A percentile compares a stretch with the other conserved stretches of the same genome.
phyloP scores from a whole-genome alignment of 129 eudicot genomes.

The Saposhnikovia divaricata region DNA sequence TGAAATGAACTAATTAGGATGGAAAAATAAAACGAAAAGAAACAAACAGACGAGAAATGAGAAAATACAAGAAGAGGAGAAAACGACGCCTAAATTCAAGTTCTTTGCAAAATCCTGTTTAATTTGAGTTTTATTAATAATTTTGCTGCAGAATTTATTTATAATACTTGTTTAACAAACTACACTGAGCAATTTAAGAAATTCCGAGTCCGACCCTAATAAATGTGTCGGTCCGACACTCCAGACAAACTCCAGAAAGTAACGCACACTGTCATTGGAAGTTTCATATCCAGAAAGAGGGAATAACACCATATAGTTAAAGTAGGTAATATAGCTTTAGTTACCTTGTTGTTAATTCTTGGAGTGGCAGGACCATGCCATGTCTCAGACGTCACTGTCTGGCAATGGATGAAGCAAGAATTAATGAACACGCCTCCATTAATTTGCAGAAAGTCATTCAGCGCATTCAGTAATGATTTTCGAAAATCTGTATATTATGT shows the following conservation, averaged over 20 bases:
- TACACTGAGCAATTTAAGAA: not conserved
- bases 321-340: not conserved
- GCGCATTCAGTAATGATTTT: constrained; percentile 50
- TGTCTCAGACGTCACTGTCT: constrained; percentile 69
- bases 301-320: not conserved
- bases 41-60: not conserved
- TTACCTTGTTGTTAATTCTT: not conserved
- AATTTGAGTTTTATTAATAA: not conserved
- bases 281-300: not conserved
- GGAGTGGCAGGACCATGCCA: constrained; percentile 31
- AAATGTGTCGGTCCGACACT: not conserved
- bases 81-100: no score
- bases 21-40: not conserved
- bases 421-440: constrained; percentile 67
- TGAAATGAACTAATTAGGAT: not conserved
- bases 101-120: not conserved
- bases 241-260: not conserved
- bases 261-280: not conserved
- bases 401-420: constrained; percentile 91
- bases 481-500: constrained; percentile 46
- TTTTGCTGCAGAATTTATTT: not conserved
- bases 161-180: not conserved
- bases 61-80: not conserved
- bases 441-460: constrained; percentile 43
- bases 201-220: not conserved